These are phyloP conservation scores for Amphirosellinia nigrospora DNA, from an alignment of 495 filamentous ascomycete species.

Conservation along the genomic window DNA sequence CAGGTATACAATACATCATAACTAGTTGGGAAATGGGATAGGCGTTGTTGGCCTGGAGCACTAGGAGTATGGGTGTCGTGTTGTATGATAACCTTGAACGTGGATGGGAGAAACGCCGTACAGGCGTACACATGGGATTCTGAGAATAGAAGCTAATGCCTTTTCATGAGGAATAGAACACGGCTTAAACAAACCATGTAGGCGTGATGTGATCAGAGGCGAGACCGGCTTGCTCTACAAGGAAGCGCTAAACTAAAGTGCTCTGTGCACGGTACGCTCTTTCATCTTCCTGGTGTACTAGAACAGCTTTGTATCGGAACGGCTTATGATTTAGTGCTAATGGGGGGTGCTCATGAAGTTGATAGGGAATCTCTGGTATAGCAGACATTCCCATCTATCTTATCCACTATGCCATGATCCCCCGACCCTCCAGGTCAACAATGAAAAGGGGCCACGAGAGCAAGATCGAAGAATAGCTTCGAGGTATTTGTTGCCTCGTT, in stretches of 20 bases:
- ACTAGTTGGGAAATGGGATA: neutral
- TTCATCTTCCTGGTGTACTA: neutral
- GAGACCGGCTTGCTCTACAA: neutral
- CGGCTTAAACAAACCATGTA: neutral
- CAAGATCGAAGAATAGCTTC: neutral
- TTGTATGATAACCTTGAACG: slow-evolving; percentile 2
- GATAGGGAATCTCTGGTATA: neutral
- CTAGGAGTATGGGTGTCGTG: neutral
- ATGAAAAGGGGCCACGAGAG: neutral
- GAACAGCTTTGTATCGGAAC: neutral
- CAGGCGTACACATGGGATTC: neutral
- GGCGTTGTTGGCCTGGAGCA: slow-evolving; percentile 6
- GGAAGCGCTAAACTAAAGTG: neutral
- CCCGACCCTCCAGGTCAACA: neutral
- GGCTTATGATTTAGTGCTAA: neutral
- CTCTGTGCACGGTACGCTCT: neutral
- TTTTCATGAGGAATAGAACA: slow-evolving; percentile 1
- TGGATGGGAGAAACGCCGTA: neutral
- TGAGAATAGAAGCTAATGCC: neutral
- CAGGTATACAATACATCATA: neutral
- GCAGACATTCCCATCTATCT: neutral
- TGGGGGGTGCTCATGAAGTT: neutral
- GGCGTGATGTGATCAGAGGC: neutral
- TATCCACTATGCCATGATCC: too few species aligned
- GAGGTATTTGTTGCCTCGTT: neutral